Base-by-base conservation (phyloP, 1,284 basidiomycete species). In the Sporisorium exsertum region DNA sequence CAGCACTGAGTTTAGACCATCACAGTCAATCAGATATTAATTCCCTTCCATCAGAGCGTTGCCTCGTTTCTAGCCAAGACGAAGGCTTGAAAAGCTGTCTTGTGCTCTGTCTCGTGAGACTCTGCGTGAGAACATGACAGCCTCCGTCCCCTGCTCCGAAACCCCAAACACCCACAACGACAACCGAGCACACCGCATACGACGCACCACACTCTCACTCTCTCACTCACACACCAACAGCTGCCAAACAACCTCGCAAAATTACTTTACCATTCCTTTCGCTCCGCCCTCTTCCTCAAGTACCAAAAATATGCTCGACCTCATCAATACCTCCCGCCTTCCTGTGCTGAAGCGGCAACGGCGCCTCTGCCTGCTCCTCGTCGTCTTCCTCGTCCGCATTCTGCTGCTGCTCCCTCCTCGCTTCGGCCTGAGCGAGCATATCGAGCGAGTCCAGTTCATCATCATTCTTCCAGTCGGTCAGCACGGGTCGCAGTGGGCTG, bases 291-390 rank as follows among this genome's bases (percentile, higher is more conserved):
- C 46, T 16, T n/a, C n/a, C 9, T 53, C 46, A 72, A 5, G 70
- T 75, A 9, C 80, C 80, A 57, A 81, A 81, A 32, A 81, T 78
- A 56, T 81, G 78, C 56, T 81, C 80, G 12, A 81, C 78, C 63
- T 81, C 76, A 49, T 84, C 82, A 20, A 83, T 82, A 22, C 83
- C 81, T 1, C 78, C 78, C 22, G 76, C 79, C 57, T 80, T 78
- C 47, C 76, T 83, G 27, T 66, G 68, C 43, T 81, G 70, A 50
- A 69, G 59, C 27, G 67, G 77, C 40, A 59, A 42, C 8, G 62
- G 70, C n/a, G 46, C 68, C 12, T 68, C 53, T 10, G 40, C 55
- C 2, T 51, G 75, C 10, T 68, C 81, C 12, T 65, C 63, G 0
- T 78, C 73, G 42, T 76, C 78, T 12, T 55, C 66, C 20, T 52